Base-by-base conservation (phyloP, 345 rosid genomes). In the Ailanthus altissimus region DNA sequence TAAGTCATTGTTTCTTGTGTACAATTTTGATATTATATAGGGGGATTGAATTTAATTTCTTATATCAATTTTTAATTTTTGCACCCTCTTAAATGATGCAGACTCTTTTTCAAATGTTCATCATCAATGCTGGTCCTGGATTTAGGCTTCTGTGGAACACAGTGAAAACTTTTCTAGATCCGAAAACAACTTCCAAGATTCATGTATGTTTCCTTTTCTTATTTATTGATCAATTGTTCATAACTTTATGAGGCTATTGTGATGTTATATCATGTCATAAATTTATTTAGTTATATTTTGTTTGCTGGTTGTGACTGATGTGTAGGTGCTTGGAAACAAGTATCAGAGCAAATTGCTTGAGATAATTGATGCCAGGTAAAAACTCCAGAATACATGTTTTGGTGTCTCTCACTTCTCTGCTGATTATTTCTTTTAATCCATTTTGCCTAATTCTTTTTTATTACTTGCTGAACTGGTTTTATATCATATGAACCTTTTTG, bases 91-190 rank as follows among this genome's bases (percentile, higher is more conserved):
- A 62, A 72, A 81, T 85, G 72, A 63, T 80, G 88, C 92, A 95
- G 99, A 93, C 99, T n/a, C 98, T 95, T 49, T 87, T 88, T 86
- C 98, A 95, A 84, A 95, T 95, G 99, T 93, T 88, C 85, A 95
- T 95, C 84, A 93, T 95, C 86, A 95, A 95, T 75, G 94, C 99
- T 78, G 99, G 99, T 74, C 84, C 93, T 12, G 98, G 96, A 49
- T 95, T 95, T 88, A 91, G 97, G 83, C 72, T 91, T 68, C 75
- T 95, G 78, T 95, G 99, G 99, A 93, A 84, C 83, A 92, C 97
- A 21, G 87, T 95, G 16, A 95, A 93, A 83, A 83, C 85, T 69
- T 95, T 95, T 85, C 83, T 95, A 67, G 99, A 95, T 89, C 99
- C 99, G n/a, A 95, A 90, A 85, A 95, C 99, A 54, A 88, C 97